Evolutionary conservation across 805 yeast genomes (phyloP).

Genomic region (Yarrowia keelungensis): DNA sequence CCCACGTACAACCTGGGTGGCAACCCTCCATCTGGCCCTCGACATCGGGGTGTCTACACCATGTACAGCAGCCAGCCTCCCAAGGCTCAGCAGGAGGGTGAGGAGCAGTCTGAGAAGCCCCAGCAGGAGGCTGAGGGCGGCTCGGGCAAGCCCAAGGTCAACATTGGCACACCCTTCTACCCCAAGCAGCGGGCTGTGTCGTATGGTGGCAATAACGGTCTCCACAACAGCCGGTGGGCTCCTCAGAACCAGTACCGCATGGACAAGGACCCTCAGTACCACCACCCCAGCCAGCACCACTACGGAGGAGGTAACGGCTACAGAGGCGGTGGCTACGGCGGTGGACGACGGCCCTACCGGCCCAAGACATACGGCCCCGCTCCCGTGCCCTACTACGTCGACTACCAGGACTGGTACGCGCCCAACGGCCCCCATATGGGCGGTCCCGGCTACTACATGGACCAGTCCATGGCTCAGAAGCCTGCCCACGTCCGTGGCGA

Average conservation of each 20-base stretch:
- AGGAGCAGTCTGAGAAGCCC: not conserved
- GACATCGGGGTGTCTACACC: not conserved
- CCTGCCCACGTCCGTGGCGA: conserved; percentile 5
- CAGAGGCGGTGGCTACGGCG: conserved; percentile 19
- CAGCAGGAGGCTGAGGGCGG: not conserved
- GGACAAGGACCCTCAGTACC: conserved; percentile 27
- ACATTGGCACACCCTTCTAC: conserved; percentile 28
- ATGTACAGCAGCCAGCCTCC: not conserved
- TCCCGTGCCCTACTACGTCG: conserved; percentile 14
- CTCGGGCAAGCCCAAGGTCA: conserved; percentile 17
- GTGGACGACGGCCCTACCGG: conserved; percentile 8
- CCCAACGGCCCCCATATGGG: conserved; percentile 22
- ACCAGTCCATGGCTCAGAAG: conserved; percentile 22
- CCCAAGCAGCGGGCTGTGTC: conserved; percentile 26
- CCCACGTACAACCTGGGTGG: not conserved
- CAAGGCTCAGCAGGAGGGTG: not conserved
- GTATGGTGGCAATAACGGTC: conserved; percentile 4
- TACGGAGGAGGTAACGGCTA: conserved; percentile 12
- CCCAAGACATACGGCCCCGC: conserved; percentile 5
- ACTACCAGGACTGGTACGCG: conserved; percentile 36
- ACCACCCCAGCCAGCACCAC: not conserved
- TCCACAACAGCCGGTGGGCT: conserved; percentile 37
- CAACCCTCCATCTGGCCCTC: conserved; percentile 21
- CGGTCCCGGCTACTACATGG: conserved; percentile 12
- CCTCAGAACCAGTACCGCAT: conserved; percentile 29